phyloP scores from a whole-genome alignment of 2,329 filamentous ascomycete species.

The Fusarium abutilonis region DNA sequence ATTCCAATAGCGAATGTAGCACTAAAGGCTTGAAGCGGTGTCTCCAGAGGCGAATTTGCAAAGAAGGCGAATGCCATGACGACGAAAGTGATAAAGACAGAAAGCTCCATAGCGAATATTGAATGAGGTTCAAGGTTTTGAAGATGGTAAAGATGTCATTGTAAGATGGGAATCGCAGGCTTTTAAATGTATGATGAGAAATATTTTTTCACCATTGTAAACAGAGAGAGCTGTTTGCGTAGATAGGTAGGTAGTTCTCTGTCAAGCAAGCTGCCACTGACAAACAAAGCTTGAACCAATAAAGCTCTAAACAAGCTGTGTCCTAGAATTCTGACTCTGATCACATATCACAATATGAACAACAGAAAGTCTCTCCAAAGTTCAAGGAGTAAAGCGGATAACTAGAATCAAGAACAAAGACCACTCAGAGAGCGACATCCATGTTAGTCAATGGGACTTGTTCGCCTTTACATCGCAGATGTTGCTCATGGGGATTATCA shows the following conservation, averaged over 20 bases:
- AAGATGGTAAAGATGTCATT: background rate
- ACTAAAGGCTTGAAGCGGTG: background rate
- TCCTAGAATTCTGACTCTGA: background rate
- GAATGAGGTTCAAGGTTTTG: background rate
- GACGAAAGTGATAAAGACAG: background rate
- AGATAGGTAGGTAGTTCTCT: background rate
- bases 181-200: background rate
- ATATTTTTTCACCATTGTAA: background rate
- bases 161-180: background rate
- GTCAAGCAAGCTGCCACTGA: background rate
- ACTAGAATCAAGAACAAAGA: no score
- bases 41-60: background rate
- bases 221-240: constrained; percentile 2
- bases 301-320: background rate
- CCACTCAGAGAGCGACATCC: no score
- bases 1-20: background rate
- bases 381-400: no score
- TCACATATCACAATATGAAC: background rate
- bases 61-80: background rate
- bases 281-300: background rate
- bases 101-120: background rate
- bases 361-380: background rate
- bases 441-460: no score
- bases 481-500: no score
- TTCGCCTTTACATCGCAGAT: no score